Evolutionary conservation across 768 basidiomycete genomes (phyloP).

Genomic region (Jaapia argillacea): DNA sequence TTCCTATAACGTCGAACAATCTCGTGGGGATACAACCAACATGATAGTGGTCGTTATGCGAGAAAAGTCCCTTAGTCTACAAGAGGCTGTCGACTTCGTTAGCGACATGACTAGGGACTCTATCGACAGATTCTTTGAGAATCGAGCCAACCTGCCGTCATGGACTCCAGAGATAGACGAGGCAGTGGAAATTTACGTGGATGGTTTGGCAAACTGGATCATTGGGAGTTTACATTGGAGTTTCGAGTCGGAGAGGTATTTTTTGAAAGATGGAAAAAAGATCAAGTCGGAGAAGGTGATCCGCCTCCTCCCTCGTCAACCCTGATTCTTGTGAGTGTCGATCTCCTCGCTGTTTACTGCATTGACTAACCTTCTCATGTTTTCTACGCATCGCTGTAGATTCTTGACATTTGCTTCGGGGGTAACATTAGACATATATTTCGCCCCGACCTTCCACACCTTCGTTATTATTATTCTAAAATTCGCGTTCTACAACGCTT

Average conservation of each 20-base stretch:
- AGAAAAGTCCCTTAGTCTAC: slow-evolving; percentile 60
- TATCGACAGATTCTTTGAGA: slow-evolving; percentile 55
- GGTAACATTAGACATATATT: no score
- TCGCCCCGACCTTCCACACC: no score
- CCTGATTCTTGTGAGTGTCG: no score
- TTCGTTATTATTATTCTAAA: no score
- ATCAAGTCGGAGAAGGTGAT: slow-evolving; percentile 27
- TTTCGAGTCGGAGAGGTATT: slow-evolving; percentile 67
- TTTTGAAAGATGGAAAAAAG: slow-evolving; percentile 44
- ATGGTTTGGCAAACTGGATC: slow-evolving; percentile 72
- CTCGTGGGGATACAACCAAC: slow-evolving; percentile 52
- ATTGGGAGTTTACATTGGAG: slow-evolving; percentile 71
- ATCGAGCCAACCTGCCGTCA: slow-evolving; percentile 43
- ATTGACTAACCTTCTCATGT: no score
- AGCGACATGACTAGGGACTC: slow-evolving; percentile 65
- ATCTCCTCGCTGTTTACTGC: no score
- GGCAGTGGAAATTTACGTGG: slow-evolving; percentile 52
- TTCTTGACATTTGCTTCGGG: no score
- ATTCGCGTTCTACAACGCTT: no score
- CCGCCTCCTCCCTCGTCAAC: not conserved
- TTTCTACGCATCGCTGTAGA: no score
- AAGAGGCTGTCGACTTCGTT: slow-evolving; percentile 66
- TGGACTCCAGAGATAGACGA: slow-evolving; percentile 62
- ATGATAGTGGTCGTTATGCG: slow-evolving; percentile 54
- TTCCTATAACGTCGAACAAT: slow-evolving; percentile 67